Percentiles rank a stretch among this genome's conserved stretches.
These are phyloP conservation scores for Termitomyces titanicus DNA, from an alignment of 768 basidiomycete species.

Conservation along the genomic window DNA sequence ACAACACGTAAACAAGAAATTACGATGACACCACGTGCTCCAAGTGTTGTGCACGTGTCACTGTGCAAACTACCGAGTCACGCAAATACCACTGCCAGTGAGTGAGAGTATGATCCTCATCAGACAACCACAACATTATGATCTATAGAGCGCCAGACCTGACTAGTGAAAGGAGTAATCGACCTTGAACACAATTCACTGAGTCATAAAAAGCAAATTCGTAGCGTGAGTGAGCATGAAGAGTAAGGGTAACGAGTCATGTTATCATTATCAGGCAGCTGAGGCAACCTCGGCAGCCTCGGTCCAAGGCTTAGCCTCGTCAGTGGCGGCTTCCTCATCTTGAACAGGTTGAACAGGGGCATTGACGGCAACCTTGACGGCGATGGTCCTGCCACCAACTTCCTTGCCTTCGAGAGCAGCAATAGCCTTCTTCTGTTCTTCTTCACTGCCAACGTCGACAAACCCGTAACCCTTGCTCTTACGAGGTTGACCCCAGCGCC, in stretches of 20 bases:
- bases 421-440: constrained; percentile 90
- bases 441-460: constrained; percentile 88
- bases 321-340: constrained; percentile 41
- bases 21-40: neutral
- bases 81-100: too few relatives aligned
- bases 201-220: constrained; percentile 29
- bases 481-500: constrained; percentile 78
- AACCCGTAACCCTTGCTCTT: constrained; percentile 98
- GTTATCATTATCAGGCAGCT: constrained; percentile 24
- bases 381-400: constrained; percentile 79
- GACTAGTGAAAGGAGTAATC: constrained; percentile 20
- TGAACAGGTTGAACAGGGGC: constrained; percentile 59
- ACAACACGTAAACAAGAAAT: constrained; percentile 17
- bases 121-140: constrained; percentile 23
- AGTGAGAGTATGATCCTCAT: constrained; percentile 10
- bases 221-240: constrained; percentile 27
- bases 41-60: too few relatives aligned
- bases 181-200: constrained; percentile 16
- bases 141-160: constrained; percentile 44
- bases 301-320: constrained; percentile 29
- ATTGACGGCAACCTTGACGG: constrained; percentile 96
- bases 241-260: constrained; percentile 17
- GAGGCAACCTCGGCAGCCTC: constrained; percentile 22
- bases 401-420: constrained; percentile 84
- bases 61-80: too few relatives aligned